Conservation (phyloP, 306 rosid genomes). For the Comarum palustre region DNA sequence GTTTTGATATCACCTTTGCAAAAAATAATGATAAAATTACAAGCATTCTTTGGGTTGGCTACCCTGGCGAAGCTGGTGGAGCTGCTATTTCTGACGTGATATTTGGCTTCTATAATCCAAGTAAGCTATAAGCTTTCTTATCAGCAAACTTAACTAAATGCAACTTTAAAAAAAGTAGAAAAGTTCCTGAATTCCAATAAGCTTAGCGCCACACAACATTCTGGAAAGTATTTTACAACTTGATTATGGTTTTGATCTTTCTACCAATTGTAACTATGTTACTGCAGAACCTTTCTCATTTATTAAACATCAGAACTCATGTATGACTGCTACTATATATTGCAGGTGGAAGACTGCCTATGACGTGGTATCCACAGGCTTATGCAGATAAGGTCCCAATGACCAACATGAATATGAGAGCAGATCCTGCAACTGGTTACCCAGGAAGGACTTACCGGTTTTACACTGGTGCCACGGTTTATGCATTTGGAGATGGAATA, state of each 20-base stretch:
- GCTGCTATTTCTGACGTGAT: slow-evolving; percentile 92
- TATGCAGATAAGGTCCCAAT: slow-evolving; percentile 80
- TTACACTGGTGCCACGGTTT: slow-evolving; percentile 79
- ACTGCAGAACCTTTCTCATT: not conserved
- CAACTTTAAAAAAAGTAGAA: not conserved
- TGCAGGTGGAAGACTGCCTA: slow-evolving; percentile 91
- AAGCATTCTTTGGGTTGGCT: slow-evolving; percentile 98
- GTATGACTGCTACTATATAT: slow-evolving; percentile 8
- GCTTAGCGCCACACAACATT: no score
- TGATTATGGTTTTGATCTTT: no score
- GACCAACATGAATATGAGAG: slow-evolving; percentile 97
- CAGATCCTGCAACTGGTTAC: slow-evolving; percentile 66
- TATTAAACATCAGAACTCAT: not conserved
- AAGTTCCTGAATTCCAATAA: not conserved
- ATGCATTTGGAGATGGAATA: slow-evolving; percentile 80
- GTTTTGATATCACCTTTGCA: slow-evolving; percentile 84
- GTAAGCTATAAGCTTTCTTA: slow-evolving; percentile 40
- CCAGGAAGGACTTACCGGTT: slow-evolving; percentile 88
- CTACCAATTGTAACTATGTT: not conserved
- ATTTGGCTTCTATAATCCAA: slow-evolving; percentile 76
- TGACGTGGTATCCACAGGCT: slow-evolving; percentile 98
- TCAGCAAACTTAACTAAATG: not conserved
- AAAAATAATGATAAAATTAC: slow-evolving; percentile 59
- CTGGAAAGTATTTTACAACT: no score
- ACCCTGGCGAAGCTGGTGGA: slow-evolving; percentile 99